A percentile compares a stretch with the other conserved stretches of the same genome.
Conservation (phyloP, 805 yeast species). For the Suhomyces canberraensis region DNA sequence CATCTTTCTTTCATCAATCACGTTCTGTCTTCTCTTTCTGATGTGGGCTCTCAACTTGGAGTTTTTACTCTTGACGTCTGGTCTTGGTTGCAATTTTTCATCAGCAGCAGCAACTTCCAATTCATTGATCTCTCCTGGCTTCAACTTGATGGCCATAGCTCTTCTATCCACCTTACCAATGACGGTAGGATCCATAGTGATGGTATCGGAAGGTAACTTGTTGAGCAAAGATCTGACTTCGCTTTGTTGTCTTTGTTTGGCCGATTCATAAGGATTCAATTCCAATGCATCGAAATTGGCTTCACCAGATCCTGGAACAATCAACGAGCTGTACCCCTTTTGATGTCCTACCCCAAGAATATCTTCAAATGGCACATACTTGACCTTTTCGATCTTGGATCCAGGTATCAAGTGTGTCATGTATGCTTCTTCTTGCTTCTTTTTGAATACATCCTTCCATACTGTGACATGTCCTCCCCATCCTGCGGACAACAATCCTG, state of each 20-base stretch:
- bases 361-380: constrained; percentile 95
- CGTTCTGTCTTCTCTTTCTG: constrained; percentile 81
- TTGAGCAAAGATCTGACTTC: constrained; percentile 85
- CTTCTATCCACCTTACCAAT: constrained; percentile 82
- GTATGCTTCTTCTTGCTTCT: constrained; percentile 78
- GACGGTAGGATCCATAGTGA: constrained; percentile 80
- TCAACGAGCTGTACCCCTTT: constrained; percentile 45
- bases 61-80: constrained; percentile 74
- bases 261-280: constrained; percentile 86
- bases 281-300: constrained; percentile 95
- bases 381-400: constrained; percentile 60
- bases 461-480: constrained; percentile 95
- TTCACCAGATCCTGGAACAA: constrained; percentile 96
- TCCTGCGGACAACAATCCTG: constrained; percentile 82
- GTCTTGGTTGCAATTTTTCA: constrained; percentile 55
- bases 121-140: constrained; percentile 51
- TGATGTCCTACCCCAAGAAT: constrained; percentile 85
- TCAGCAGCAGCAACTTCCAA: constrained; percentile 37
- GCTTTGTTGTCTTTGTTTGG: constrained; percentile 87
- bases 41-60: constrained; percentile 76
- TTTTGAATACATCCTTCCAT: constrained; percentile 81
- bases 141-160: constrained; percentile 60
- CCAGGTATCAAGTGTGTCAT: constrained; percentile 88
- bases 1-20: constrained; percentile 78
- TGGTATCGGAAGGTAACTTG: constrained; percentile 89